Conservation (phyloP, 2,329 filamentous ascomycete species). For the Parafenestella ontariensis region DNA sequence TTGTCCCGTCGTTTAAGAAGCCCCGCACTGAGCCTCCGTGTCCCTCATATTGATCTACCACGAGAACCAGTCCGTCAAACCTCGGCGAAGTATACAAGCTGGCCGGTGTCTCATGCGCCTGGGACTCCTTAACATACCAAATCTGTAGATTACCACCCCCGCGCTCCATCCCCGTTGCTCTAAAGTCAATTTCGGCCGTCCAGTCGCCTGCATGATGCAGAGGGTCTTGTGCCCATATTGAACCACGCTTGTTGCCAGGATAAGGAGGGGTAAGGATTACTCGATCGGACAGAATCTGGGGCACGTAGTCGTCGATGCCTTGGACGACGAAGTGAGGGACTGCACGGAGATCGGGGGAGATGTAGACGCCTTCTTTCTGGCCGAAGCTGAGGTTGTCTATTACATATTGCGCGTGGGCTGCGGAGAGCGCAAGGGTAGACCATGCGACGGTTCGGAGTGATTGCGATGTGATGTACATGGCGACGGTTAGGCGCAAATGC, state of each 20-base stretch:
- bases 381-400: conserved; percentile 82
- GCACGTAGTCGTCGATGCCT: conserved; percentile 62
- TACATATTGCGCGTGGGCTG: conserved; percentile 68
- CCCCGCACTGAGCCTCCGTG: conserved; percentile 81
- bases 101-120: conserved; percentile 68
- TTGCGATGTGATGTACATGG: conserved; percentile 43
- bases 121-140: conserved; percentile 81
- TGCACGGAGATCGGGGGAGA: conserved; percentile 66
- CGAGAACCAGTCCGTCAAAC: conserved; percentile 90
- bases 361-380: conserved; percentile 65
- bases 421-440: conserved; percentile 56
- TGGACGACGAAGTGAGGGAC: conserved; percentile 63
- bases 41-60: conserved; percentile 84
- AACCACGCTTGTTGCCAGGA: conserved; percentile 83
- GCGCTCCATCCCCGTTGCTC: conserved; percentile 83
- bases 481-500: conserved; percentile 19
- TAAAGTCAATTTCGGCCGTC: conserved; percentile 85
- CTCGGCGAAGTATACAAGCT: conserved; percentile 84
- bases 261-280: conserved; percentile 88
- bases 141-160: conserved; percentile 90
- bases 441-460: conserved; percentile 53
- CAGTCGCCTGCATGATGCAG: conserved; percentile 71
- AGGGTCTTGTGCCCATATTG: conserved; percentile 76
- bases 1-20: conserved; percentile 90
- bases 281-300: conserved; percentile 80